phyloP scores from a whole-genome alignment of 345 rosid genomes.

The Eucalyptus pumila region DNA sequence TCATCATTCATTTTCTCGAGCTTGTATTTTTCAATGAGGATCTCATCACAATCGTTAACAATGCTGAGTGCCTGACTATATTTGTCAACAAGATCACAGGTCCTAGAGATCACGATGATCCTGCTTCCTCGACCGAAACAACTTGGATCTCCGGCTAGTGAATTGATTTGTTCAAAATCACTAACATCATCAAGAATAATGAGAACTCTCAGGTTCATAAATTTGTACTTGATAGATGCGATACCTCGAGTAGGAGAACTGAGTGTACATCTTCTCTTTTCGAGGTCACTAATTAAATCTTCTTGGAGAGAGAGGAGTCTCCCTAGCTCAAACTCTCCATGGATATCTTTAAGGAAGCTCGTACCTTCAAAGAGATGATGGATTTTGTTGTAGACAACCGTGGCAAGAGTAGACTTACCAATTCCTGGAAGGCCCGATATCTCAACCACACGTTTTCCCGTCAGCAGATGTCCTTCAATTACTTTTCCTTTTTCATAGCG shows the following conservation, averaged over 20 bases:
- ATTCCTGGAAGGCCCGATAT: too few relatives aligned
- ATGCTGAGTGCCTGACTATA: not conserved
- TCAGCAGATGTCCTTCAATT: too few relatives aligned
- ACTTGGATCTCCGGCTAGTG: not conserved
- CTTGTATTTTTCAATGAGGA: not conserved
- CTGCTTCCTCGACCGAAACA: not conserved
- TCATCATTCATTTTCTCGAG: not conserved
- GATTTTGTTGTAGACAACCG: too few relatives aligned
- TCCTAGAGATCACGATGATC: not conserved
- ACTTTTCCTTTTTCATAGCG: not conserved
- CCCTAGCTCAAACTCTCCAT: not conserved
- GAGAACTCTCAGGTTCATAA: not conserved
- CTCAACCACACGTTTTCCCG: too few relatives aligned
- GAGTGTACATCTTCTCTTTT: not conserved
- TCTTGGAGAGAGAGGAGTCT: not conserved
- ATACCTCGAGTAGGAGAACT: not conserved
- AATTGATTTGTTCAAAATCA: not conserved
- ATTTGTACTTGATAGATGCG: not conserved
- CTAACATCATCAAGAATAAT: not conserved
- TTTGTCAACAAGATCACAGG: not conserved
- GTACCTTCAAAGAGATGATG: too few relatives aligned
- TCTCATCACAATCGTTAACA: not conserved
- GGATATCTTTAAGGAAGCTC: not conserved
- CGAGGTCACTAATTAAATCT: not conserved
- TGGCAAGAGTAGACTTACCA: too few relatives aligned